phyloP scores from a whole-genome alignment of 2,329 filamentous ascomycete species.

The Monosporascus sp. region DNA sequence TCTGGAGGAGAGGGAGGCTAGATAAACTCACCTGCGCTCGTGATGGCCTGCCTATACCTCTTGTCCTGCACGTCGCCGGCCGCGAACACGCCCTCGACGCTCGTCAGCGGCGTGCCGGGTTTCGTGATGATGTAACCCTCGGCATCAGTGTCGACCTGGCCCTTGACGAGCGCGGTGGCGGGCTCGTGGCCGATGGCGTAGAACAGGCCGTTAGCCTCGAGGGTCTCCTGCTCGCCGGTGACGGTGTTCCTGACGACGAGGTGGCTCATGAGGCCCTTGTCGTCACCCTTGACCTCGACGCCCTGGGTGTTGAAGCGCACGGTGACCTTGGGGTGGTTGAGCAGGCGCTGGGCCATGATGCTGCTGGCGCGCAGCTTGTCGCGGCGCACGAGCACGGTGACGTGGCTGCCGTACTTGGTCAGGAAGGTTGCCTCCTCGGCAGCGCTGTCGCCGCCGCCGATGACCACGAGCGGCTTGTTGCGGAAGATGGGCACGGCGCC shows the following conservation, averaged over 20 bases:
- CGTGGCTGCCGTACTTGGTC: conserved; percentile 94
- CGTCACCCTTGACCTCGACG: conserved; percentile 78
- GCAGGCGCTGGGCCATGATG: conserved; percentile 84
- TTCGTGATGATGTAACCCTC: conserved; percentile 89
- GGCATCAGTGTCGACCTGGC: conserved; percentile 78
- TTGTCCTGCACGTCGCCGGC: conserved; percentile 98
- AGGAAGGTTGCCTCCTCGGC: conserved; percentile 97
- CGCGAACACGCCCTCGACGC: conserved; percentile 86
- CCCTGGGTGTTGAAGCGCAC: conserved; percentile 81
- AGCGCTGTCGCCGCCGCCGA: conserved; percentile 93
- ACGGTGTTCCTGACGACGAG: conserved; percentile 75
- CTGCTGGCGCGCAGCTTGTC: conserved; percentile 83
- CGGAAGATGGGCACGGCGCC: conserved; percentile 96
- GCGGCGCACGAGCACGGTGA: conserved; percentile 86
- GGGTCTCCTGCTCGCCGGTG: conserved; percentile 72
- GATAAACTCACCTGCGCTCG: conserved; percentile 74
- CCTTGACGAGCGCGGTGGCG: conserved; percentile 85
- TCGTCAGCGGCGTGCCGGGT: conserved; percentile 84
- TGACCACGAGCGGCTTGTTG: conserved; percentile 91
- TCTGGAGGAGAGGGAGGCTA: no score
- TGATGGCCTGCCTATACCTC: conserved; percentile 95
- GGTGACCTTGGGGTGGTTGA: conserved; percentile 82
- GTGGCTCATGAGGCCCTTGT: conserved; percentile 82
- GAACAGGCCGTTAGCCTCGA: conserved; percentile 89
- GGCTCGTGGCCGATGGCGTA: conserved; percentile 97